Conservation (phyloP, 2,329 filamentous ascomycete species). For the Ceratocystis smalleyi region DNA sequence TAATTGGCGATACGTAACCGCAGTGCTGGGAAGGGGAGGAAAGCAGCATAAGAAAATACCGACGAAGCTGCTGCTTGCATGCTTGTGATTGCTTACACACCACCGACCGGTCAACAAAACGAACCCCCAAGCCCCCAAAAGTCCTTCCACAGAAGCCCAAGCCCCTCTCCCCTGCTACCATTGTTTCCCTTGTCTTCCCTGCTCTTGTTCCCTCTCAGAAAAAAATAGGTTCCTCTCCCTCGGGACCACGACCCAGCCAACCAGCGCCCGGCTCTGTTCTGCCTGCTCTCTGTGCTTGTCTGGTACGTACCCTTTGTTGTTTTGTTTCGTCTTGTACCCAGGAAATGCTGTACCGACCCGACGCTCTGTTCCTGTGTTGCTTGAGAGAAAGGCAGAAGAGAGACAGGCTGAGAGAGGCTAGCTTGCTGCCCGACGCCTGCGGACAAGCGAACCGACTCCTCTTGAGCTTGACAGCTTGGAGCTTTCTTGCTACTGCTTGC, state of each 20-base stretch:
- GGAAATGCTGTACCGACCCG: neutral
- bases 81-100: neutral
- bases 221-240: neutral
- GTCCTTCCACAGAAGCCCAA: neutral
- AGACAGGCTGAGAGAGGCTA: no score
- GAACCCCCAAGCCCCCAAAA: no score
- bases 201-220: no score
- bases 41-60: neutral
- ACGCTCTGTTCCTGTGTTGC: no score
- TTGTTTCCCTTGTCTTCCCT: neutral
- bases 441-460: no score
- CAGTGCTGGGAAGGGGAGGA: conserved; percentile 2
- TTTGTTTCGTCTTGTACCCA: neutral
- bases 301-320: neutral
- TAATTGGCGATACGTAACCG: neutral
- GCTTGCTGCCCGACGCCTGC: no score
- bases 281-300: neutral
- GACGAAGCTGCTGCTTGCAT: neutral
- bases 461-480: no score
- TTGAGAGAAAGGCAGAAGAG: no score
- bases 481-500: no score
- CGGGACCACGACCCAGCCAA: neutral
- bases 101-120: neutral
- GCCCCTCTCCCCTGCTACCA: neutral
- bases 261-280: neutral